phyloP scores from a whole-genome alignment of 768 basidiomycete genomes.

The Pilatotrama ljubarskyi region DNA sequence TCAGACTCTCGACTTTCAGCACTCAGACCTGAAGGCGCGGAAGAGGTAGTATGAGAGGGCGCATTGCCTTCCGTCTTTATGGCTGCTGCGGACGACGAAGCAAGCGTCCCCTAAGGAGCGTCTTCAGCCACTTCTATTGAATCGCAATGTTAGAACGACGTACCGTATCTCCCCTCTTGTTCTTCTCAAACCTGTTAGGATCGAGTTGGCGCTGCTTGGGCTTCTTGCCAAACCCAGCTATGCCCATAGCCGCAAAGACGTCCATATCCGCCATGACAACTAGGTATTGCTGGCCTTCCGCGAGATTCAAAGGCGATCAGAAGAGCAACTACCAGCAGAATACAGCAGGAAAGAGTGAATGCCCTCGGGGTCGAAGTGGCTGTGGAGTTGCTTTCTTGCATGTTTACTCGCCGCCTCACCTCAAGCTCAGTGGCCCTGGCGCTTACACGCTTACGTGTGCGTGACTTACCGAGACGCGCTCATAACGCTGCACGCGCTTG shows the following conservation, averaged over 20 bases:
- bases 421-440: neutral
- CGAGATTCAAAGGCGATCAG: neutral
- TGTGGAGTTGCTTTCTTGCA: too few species aligned
- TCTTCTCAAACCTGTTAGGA: conserved; percentile 77
- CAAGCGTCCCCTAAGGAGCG: neutral
- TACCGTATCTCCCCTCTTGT: conserved; percentile 53
- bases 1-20: conserved; percentile 31
- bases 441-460: conserved; percentile 15
- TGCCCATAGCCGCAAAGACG: conserved; percentile 80
- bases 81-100: conserved; percentile 2
- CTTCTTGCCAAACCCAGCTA: conserved; percentile 80
- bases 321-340: neutral
- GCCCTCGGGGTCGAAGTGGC: too few species aligned
- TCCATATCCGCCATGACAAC: conserved; percentile 59
- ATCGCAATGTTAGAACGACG: neutral
- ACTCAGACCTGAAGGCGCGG: neutral
- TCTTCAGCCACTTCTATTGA: neutral
- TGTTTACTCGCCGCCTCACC: too few species aligned
- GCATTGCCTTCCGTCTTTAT: conserved; percentile 3
- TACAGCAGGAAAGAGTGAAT: neutral
- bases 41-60: neutral
- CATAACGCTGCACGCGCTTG: neutral
- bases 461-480: conserved; percentile 17
- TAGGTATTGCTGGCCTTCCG: too few species aligned
- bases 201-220: conserved; percentile 65